Evolutionary conservation across 176 grass and related monocot species (phyloP).

Genomic region (Musa itinerans): DNA sequence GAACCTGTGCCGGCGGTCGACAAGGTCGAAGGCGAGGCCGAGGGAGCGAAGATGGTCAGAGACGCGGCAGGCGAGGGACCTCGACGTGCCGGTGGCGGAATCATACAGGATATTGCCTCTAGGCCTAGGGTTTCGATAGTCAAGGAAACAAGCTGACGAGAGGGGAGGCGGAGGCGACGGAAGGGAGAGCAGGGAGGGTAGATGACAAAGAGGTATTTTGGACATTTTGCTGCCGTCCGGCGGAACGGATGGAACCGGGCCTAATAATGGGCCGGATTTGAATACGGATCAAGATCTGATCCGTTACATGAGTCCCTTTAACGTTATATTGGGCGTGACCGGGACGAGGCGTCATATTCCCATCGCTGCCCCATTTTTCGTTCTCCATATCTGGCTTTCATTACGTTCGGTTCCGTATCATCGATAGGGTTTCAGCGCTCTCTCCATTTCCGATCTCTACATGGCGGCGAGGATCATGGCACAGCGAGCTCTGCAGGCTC

Average conservation of each 20-base stretch:
- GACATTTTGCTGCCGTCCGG: too few relatives aligned
- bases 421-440: neutral
- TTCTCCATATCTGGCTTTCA: neutral
- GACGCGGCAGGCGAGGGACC: conserved; percentile 45
- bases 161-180: neutral
- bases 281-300: neutral
- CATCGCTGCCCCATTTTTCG: neutral
- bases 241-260: neutral
- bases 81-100: conserved; percentile 58
- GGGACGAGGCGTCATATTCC: neutral
- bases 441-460: neutral
- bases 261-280: neutral
- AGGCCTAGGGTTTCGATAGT: neutral
- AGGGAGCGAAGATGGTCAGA: conserved; percentile 21
- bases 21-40: conserved; percentile 26
- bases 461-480: conserved; percentile 1
- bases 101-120: conserved; percentile 34
- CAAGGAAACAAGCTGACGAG: neutral
- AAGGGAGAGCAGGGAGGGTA: neutral
- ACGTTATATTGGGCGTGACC: neutral
- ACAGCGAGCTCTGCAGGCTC: neutral
- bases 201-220: neutral
- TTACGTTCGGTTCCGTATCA: neutral
- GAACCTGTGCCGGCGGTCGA: conserved; percentile 25
- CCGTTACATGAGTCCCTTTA: neutral